phyloP scores from a whole-genome alignment of 2,329 filamentous ascomycete species.

The Trichoderma koningii region DNA sequence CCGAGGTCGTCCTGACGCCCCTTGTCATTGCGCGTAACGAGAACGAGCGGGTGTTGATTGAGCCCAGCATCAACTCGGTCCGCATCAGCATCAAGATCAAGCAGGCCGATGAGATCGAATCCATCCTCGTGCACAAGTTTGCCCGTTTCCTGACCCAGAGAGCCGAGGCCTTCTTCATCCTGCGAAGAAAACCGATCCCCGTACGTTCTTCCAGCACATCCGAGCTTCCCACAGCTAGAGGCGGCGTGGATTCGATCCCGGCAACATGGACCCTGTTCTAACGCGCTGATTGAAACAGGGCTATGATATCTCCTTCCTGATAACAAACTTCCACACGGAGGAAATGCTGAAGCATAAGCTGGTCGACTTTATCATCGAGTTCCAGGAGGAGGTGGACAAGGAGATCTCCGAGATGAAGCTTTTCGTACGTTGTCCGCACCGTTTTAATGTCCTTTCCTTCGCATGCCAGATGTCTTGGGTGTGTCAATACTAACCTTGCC shows the following conservation, averaged over 20 bases:
- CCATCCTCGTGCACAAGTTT: slow-evolving; percentile 98
- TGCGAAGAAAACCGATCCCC: slow-evolving; percentile 93
- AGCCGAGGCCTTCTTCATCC: slow-evolving; percentile 95
- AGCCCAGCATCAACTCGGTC: slow-evolving; percentile 95
- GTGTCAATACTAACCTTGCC: neutral
- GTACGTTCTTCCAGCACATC: slow-evolving; percentile 48
- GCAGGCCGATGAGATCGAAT: slow-evolving; percentile 98
- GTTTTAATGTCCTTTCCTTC: neutral
- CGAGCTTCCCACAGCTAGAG: neutral
- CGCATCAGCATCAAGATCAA: slow-evolving; percentile 99
- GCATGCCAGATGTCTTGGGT: neutral
- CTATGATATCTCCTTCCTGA: slow-evolving; percentile 97
- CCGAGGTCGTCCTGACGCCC: slow-evolving; percentile 90
- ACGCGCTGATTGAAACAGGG: slow-evolving; percentile 57
- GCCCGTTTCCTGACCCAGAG: slow-evolving; percentile 92
- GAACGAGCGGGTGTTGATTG: slow-evolving; percentile 93
- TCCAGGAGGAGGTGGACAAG: slow-evolving; percentile 99
- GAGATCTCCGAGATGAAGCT: slow-evolving; percentile 99
- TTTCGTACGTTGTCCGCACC: slow-evolving; percentile 68
- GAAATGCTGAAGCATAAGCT: slow-evolving; percentile 99
- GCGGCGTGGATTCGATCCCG: neutral
- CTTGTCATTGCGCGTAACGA: slow-evolving; percentile 85
- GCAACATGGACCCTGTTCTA: neutral
- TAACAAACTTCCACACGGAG: slow-evolving; percentile 98
- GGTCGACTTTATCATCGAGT: slow-evolving; percentile 81